Percentiles rank a stretch among this genome's conserved stretches.
These are phyloP conservation scores for Allantophomopsis lycopodina DNA, from an alignment of 2,329 filamentous ascomycete genomes.

Conservation along the genomic window DNA sequence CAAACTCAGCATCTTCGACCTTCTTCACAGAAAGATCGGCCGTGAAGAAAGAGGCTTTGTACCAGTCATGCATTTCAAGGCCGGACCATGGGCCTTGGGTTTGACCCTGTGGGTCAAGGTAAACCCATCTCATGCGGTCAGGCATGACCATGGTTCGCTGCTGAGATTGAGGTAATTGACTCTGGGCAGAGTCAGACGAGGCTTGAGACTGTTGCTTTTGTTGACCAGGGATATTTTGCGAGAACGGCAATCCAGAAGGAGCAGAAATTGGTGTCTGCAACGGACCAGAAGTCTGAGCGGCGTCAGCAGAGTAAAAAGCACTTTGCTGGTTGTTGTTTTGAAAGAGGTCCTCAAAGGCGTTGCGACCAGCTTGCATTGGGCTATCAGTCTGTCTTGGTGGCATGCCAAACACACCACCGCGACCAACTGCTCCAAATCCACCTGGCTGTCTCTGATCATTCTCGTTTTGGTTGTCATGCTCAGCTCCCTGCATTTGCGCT, in stretches of 20 bases:
- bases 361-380: constrained; percentile 39
- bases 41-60: constrained; percentile 96
- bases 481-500: constrained; percentile 69
- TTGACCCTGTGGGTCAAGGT: constrained; percentile 84
- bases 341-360: constrained; percentile 37
- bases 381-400: constrained; percentile 43
- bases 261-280: constrained; percentile 4
- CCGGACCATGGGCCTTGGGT: constrained; percentile 93
- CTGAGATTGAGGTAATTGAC: constrained; percentile 54
- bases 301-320: constrained; percentile 13
- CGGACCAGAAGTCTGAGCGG: constrained; percentile 9
- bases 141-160: constrained; percentile 97
- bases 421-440: constrained; percentile 54
- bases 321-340: constrained; percentile 10
- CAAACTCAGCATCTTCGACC: constrained; percentile 84
- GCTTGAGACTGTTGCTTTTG: constrained; percentile 17
- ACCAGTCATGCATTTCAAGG: constrained; percentile 99
- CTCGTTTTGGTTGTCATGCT: constrained; percentile 47
- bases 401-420: constrained; percentile 39
- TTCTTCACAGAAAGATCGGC: constrained; percentile 91
- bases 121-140: constrained; percentile 97
- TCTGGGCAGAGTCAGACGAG: constrained; percentile 37
- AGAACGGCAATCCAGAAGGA: constrained; percentile 5
- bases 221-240: constrained; percentile 12
- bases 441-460: constrained; percentile 46